A percentile compares a stretch with the other conserved stretches of the same genome.
Evolutionary conservation across 2,329 filamentous ascomycete genomes (phyloP).

Genomic region (Aspergillus melleus): DNA sequence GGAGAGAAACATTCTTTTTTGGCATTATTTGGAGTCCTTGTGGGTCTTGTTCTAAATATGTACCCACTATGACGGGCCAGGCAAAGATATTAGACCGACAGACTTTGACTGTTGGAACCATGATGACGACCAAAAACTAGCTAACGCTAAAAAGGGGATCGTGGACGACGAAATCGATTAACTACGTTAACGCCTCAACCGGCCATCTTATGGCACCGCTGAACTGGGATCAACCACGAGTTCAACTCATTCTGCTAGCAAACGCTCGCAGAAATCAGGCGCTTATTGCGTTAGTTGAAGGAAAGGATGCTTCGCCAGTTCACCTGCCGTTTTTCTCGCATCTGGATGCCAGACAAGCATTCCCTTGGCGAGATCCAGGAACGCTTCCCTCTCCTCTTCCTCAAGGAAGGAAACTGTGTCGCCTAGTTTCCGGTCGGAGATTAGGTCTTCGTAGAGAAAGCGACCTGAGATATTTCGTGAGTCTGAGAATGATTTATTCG

Average conservation of each 20-base stretch:
- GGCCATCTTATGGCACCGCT: too few relatives aligned
- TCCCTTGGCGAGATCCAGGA: slow-evolving; percentile 30
- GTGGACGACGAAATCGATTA: neutral
- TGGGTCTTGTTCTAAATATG: slow-evolving; percentile 50
- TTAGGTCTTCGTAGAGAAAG: slow-evolving; percentile 35
- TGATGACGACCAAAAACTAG: neutral
- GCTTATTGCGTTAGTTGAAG: slow-evolving; percentile 27
- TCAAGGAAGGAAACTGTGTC: slow-evolving; percentile 30
- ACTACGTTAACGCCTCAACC: too few relatives aligned
- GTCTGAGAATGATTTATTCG: slow-evolving; percentile 16
- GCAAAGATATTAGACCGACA: neutral
- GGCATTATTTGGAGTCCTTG: slow-evolving; percentile 49
- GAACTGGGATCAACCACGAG: too few relatives aligned
- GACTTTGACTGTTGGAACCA: slow-evolving; percentile 24
- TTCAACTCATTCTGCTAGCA: too few relatives aligned
- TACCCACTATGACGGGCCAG: slow-evolving; percentile 36
- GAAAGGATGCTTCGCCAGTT: slow-evolving; percentile 31
- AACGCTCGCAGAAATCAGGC: slow-evolving; percentile 18
- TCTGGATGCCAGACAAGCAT: slow-evolving; percentile 36
- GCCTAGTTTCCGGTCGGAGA: slow-evolving; percentile 31
- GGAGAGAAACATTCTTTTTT: slow-evolving; percentile 44
- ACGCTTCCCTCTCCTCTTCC: slow-evolving; percentile 30
- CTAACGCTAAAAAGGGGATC: neutral
- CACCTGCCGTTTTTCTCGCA: slow-evolving; percentile 28
- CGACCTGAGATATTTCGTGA: slow-evolving; percentile 28